A percentile compares a stretch with the other conserved stretches of the same genome.
Conservation (phyloP, 192 early-diverging fungal genomes). For the Backusella westeae region DNA sequence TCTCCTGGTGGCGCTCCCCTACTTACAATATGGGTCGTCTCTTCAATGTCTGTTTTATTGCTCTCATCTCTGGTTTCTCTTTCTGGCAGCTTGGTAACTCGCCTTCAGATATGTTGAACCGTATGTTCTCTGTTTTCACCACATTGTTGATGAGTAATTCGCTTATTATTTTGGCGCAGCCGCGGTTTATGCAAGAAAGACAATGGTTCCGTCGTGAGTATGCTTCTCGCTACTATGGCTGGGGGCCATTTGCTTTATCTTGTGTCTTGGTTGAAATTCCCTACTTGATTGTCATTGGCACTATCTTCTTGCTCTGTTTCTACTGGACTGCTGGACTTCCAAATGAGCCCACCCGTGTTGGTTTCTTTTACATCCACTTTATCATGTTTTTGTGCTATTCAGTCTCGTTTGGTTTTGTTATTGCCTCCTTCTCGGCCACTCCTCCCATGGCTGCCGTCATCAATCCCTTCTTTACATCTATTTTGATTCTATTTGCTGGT, state of each 20-base stretch:
- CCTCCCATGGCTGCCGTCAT: conserved; percentile 57
- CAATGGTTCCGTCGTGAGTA: conserved; percentile 59
- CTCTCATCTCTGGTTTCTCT: conserved; percentile 62
- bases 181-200: conserved; percentile 59
- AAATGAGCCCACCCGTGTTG: conserved; percentile 42
- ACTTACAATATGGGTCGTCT: conserved; percentile 68
- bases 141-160: conserved; percentile 49
- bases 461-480: conserved; percentile 60
- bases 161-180: conserved; percentile 62
- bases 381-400: conserved; percentile 51
- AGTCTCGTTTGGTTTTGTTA: conserved; percentile 47
- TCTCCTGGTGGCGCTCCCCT: conserved; percentile 65
- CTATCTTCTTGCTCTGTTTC: conserved; percentile 54
- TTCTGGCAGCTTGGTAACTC: conserved; percentile 61
- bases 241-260: conserved; percentile 58
- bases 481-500: conserved; percentile 63
- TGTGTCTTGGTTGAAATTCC: conserved; percentile 62
- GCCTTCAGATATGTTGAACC: conserved; percentile 53
- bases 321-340: conserved; percentile 64
- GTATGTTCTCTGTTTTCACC: conserved; percentile 45
- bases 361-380: conserved; percentile 57
- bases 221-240: conserved; percentile 62
- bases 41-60: conserved; percentile 49
- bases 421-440: conserved; percentile 49
- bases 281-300: conserved; percentile 50